Evolutionary conservation across 306 rosid species (phyloP), one percentile per base, ranked within the genome.

Genomic region (Vigna angularis): DNA sequence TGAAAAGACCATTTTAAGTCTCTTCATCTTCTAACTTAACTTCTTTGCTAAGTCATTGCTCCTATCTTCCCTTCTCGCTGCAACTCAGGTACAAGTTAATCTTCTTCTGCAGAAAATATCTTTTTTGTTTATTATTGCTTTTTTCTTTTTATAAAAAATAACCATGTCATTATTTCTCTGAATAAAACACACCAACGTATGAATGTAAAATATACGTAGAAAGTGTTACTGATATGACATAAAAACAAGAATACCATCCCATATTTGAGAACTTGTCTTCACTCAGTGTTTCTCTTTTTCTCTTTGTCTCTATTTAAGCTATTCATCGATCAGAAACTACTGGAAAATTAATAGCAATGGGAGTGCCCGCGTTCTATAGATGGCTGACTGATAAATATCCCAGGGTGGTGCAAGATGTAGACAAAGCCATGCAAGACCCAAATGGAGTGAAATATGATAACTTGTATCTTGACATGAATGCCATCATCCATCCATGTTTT

Each of bases 401-500:
- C 0, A 78, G 51, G 2, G 77, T 51, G 0, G 72, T 66, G 6
- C 81, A 82, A 75, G 83, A 79, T 13, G 3, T 49, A 0, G 80
- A 82, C 74, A 11, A 76, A 11, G 2, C 72, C 62, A 47, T 12
- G 13, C 69, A 84, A 49, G 86, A 78, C 50, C 84, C 87, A 18
- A 71, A 71, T 70, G 80, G 48, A 6, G 10, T 82, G 0, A 87
- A 82, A 66, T 89, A 74, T 70, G 85, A 91, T 44, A 83, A 91
- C 70, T 55, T 91, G 1, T 91, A 87, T 63, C 85, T 91, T 6
- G 92, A 89, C 69, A 83, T 91, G 93, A 86, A 87, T 44, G 75
- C 83, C 0, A 86, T 89, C 1, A 89, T 89, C 28, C 93, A 91
- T 45, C 89, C 88, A 0, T 91, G 93, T 49, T 89, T 91, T 34